Percentiles rank a stretch among this genome's conserved stretches.
Conservation (phyloP, 768 basidiomycete species). For the Suillus plorans region DNA sequence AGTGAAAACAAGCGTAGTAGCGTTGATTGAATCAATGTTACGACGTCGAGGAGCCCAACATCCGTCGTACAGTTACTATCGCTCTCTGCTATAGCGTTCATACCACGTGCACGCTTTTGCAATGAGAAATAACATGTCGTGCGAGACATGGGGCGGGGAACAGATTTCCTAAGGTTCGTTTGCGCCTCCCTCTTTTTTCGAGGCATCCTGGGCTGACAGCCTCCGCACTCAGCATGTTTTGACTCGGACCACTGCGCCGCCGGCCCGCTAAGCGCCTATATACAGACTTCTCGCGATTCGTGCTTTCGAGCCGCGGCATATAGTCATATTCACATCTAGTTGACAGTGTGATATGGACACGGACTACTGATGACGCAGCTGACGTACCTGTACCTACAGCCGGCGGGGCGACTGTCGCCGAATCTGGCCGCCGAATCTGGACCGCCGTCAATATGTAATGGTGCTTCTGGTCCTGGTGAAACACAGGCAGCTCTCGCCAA, state of each 20-base stretch:
- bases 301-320: background rate
- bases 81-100: background rate
- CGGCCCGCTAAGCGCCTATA: background rate
- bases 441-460: constrained; percentile 83
- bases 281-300: constrained; percentile 44
- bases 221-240: background rate
- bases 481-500: constrained; percentile 50
- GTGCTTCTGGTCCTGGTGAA: constrained; percentile 46
- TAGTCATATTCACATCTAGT: background rate
- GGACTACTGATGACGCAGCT: constrained; percentile 30
- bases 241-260: background rate
- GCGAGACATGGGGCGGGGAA: background rate
- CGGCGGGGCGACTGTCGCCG: constrained; percentile 53
- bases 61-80: background rate
- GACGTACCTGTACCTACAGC: constrained; percentile 27
- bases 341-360: background rate
- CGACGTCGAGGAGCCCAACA: background rate
- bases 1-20: background rate
- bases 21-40: background rate
- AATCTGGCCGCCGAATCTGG: constrained; percentile 97
- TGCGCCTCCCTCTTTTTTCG: background rate
- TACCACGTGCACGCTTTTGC: too few relatives aligned
- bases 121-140: background rate
- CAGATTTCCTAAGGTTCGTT: background rate
- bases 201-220: background rate